A percentile compares a stretch with the other conserved stretches of the same genome.
Conservation (phyloP, 163 green algal genomes). For the Scenedesmus sp. region DNA sequence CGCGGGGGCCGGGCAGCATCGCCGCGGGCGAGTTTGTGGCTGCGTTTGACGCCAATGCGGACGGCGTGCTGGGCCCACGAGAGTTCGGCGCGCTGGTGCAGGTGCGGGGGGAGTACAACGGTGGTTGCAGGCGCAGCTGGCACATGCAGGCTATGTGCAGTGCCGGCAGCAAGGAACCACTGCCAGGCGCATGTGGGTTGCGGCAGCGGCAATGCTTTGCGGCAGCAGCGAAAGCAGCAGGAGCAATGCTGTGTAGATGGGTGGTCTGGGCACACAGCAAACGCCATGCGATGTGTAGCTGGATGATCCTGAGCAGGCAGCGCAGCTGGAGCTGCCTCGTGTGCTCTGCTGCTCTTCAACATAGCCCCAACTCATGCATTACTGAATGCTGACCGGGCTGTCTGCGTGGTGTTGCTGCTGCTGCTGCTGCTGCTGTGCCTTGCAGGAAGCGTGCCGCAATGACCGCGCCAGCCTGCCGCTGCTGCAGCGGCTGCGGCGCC, state of each 20-base stretch:
- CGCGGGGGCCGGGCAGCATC: not conserved
- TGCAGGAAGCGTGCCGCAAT: constrained; percentile 42
- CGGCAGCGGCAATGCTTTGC: not conserved
- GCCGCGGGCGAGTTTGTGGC: constrained; percentile 21
- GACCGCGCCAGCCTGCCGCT: constrained; percentile 15
- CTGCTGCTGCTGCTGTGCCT: not conserved
- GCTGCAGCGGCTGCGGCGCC: not conserved
- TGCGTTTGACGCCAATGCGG: constrained; percentile 36
- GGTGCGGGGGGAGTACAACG: not conserved
- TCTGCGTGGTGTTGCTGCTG: not conserved
- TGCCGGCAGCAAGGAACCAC: not conserved
- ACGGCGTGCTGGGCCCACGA: constrained; percentile 30
- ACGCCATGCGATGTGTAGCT: too few relatives aligned
- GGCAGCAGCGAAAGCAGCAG: not conserved
- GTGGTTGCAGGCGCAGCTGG: not conserved
- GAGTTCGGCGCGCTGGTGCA: constrained; percentile 33
- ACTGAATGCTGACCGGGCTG: not conserved
- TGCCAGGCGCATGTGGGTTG: too few relatives aligned
- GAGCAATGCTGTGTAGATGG: not conserved
- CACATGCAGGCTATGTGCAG: not conserved
- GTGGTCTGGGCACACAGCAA: too few relatives aligned
- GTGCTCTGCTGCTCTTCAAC: too few relatives aligned
- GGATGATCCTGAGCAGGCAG: too few relatives aligned
- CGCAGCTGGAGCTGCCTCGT: too few relatives aligned
- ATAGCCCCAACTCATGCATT: not conserved